Percentiles rank a stretch among this genome's conserved stretches.
phyloP scores from a whole-genome alignment of 1,284 basidiomycete genomes.

The Bondarzewia mesenterica region DNA sequence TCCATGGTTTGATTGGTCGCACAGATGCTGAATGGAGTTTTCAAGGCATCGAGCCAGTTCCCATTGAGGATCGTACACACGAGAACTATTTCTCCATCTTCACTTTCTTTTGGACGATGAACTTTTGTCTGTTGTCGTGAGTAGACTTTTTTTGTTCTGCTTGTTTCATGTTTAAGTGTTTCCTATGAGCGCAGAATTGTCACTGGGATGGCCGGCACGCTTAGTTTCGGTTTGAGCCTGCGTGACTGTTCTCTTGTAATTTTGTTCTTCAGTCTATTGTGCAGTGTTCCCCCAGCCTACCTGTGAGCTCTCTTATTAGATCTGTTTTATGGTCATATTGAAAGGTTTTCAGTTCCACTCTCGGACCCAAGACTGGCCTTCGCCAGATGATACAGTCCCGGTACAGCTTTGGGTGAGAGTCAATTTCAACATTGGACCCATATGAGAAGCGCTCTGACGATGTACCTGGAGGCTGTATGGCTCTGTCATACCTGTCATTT shows the following conservation, averaged over 20 bases:
- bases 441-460: background rate
- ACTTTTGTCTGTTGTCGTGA: background rate
- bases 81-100: background rate
- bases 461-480: conserved; percentile 50
- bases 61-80: background rate
- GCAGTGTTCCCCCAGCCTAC: conserved; percentile 47
- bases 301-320: conserved; percentile 32
- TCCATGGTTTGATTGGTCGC: background rate
- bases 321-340: background rate
- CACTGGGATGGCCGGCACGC: conserved; percentile 64
- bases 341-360: conserved; percentile 48
- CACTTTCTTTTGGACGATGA: background rate
- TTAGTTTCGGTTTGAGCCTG: conserved; percentile 58
- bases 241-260: conserved; percentile 69
- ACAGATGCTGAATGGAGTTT: background rate
- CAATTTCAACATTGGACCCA: background rate
- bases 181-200: conserved; percentile 48
- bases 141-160: background rate
- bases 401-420: conserved; percentile 67
- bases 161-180: background rate
- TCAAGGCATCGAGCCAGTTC: background rate
- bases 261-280: conserved; percentile 68
- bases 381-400: conserved; percentile 83
- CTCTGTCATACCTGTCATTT: conserved; percentile 52
- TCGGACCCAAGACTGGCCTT: conserved; percentile 82